Conservation (phyloP, 1,139 yeast species). For the Blastobotrys serpentis region DNA sequence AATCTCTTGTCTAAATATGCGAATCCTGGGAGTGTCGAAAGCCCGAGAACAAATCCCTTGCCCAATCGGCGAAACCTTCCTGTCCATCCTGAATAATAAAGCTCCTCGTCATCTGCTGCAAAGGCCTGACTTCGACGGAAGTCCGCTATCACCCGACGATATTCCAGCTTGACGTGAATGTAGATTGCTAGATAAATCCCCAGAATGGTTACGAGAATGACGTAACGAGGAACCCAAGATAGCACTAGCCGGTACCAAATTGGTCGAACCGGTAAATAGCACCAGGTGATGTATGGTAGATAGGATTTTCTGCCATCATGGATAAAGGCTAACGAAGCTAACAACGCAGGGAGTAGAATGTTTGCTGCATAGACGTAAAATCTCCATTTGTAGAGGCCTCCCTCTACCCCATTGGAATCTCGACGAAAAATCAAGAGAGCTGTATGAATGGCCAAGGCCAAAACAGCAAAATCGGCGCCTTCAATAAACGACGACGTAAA, state of each 20-base stretch:
- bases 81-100: conserved; percentile 9
- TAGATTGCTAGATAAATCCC: conserved; percentile 70
- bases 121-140: conserved; percentile 31
- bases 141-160: conserved; percentile 32
- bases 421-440: conserved; percentile 63
- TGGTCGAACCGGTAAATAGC: conserved; percentile 74
- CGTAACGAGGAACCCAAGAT: conserved; percentile 81
- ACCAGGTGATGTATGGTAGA: conserved; percentile 62
- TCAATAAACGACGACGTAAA: conserved; percentile 80
- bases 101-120: conserved; percentile 17
- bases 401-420: conserved; percentile 51
- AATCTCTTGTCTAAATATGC: conserved; percentile 25
- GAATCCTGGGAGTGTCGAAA: conserved; percentile 33
- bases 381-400: conserved; percentile 69
- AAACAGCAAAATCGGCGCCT: conserved; percentile 84
- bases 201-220: conserved; percentile 61
- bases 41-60: conserved; percentile 16
- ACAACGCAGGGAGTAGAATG: conserved; percentile 58
- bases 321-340: conserved; percentile 76
- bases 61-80: conserved; percentile 13
- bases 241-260: conserved; percentile 72
- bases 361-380: conserved; percentile 59
- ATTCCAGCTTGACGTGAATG: conserved; percentile 56
- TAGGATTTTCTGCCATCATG: conserved; percentile 35
- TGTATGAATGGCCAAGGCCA: conserved; percentile 81